Base-by-base conservation (phyloP, 2,329 filamentous ascomycete species). In the Coleophoma cylindrospora region DNA sequence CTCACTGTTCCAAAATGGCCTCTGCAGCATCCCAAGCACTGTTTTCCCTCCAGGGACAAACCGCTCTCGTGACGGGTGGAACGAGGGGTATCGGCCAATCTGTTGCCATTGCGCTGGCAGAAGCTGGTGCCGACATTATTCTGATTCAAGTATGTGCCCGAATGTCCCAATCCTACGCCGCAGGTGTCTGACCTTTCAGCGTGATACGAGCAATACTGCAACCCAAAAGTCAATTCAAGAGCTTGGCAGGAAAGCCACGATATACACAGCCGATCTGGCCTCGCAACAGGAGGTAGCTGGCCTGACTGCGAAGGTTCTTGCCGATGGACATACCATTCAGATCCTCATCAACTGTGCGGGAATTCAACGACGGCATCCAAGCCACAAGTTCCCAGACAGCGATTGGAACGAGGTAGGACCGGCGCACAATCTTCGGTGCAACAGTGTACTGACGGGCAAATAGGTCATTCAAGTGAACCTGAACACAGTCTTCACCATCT, bases 281-380 rank as follows among this genome's bases (percentile, higher is more conserved):
- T 81, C 76, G 2, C 66, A 73, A n/a, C 61, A 70, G 17, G 79
- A 81, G 19, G 83, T 91, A 49, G 70, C 76, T n/a, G 68, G 70
- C 0, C 74, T 91, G 2, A 71, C 82, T 1, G 79, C 84, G 21
- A 69, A 70, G 17, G 67, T 91, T 50, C 72, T 88, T n/a, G 70
- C 74, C 40, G 80, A 84, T 61, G 79, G 78, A 45, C 76, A 83
- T 64, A 64, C 81, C 63, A 81, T 95, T 55, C 79, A 88, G 63
- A 88, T 95, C 62, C 79, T 95, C 8, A 72, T 95, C 60, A 95
- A 91, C 72, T 92, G 88, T 70, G 91, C 87, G 15, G 91, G 91
- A 22, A 91, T 95, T 64, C 91, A 95, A 68, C 78, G 83, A 54
- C 78, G 90, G 13, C 87, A 94, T 67, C 81, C 87, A 0, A 83